These are phyloP conservation scores for Trichosporon inkin DNA, from an alignment of 1,284 basidiomycete genomes.

Conservation along the genomic window DNA sequence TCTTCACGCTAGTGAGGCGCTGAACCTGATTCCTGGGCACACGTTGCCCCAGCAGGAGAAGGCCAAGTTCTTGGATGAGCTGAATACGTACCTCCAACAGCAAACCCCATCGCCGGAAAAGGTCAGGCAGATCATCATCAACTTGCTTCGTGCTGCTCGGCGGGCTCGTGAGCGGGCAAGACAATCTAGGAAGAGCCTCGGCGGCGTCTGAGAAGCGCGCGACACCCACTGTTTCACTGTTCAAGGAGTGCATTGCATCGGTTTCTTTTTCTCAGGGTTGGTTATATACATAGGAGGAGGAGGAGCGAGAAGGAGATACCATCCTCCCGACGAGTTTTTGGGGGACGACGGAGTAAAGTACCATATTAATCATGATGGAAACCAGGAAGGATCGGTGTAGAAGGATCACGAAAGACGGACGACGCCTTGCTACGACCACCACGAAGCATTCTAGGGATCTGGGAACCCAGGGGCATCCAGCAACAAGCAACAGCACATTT, in stretches of 20 bases:
- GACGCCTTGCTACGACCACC: too few species aligned
- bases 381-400: too few species aligned
- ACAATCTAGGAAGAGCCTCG: slow-evolving; percentile 24
- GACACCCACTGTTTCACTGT: background rate
- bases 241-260: background rate
- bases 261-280: background rate
- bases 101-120: slow-evolving; percentile 20
- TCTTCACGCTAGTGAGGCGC: slow-evolving; percentile 65
- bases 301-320: background rate
- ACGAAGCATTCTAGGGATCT: too few species aligned
- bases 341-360: too few species aligned
- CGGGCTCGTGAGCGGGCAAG: slow-evolving; percentile 36
- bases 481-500: background rate
- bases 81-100: slow-evolving; percentile 60
- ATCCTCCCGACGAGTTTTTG: background rate
- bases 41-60: slow-evolving; percentile 66
- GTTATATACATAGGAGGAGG: background rate
- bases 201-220: slow-evolving; percentile 8
- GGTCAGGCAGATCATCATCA: slow-evolving; percentile 33
- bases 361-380: too few species aligned
- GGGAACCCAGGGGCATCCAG: too few species aligned
- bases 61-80: slow-evolving; percentile 66
- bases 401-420: too few species aligned
- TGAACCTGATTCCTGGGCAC: slow-evolving; percentile 66
- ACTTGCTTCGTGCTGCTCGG: slow-evolving; percentile 39